Conservation (phyloP, 2,329 filamentous ascomycete species). For the Orbilia quercus region DNA sequence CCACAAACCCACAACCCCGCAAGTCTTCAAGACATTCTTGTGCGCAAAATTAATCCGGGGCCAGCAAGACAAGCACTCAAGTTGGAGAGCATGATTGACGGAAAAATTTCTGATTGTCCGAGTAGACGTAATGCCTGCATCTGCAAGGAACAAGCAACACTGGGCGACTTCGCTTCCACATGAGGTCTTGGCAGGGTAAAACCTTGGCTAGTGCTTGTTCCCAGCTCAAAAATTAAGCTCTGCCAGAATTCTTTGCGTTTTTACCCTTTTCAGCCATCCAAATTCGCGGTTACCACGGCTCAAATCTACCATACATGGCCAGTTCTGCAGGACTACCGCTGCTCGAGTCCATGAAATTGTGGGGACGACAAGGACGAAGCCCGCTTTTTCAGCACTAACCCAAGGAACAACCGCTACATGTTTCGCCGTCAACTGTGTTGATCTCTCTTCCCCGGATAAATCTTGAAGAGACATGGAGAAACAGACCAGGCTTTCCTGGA, state of each 20-base stretch:
- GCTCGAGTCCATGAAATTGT: conserved; percentile 23
- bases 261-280: conserved; percentile 52
- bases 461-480: conserved; percentile 12
- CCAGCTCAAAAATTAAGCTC: conserved; percentile 21
- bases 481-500: conserved; percentile 5
- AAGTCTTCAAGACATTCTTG: conserved; percentile 3
- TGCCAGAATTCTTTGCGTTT: conserved; percentile 27
- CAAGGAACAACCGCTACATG: conserved; percentile 37
- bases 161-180: conserved; percentile 36
- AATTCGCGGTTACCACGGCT: conserved; percentile 46
- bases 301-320: conserved; percentile 14
- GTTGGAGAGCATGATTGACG: conserved; percentile 31
- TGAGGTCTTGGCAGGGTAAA: conserved; percentile 29
- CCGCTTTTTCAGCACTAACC: not conserved
- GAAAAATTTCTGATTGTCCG: conserved; percentile 47
- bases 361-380: conserved; percentile 9
- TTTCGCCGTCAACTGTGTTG: conserved; percentile 56
- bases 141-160: conserved; percentile 44
- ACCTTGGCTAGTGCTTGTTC: conserved; percentile 49
- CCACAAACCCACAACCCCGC: conserved; percentile 22
- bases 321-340: conserved; percentile 1
- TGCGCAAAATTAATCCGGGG: conserved; percentile 27
- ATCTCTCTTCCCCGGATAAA: conserved; percentile 46
- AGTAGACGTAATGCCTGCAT: conserved; percentile 21
- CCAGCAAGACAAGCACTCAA: not conserved